Base-by-base conservation (phyloP, 371 early-diverging fungal genomes). In the Apophysomyces sp. region DNA sequence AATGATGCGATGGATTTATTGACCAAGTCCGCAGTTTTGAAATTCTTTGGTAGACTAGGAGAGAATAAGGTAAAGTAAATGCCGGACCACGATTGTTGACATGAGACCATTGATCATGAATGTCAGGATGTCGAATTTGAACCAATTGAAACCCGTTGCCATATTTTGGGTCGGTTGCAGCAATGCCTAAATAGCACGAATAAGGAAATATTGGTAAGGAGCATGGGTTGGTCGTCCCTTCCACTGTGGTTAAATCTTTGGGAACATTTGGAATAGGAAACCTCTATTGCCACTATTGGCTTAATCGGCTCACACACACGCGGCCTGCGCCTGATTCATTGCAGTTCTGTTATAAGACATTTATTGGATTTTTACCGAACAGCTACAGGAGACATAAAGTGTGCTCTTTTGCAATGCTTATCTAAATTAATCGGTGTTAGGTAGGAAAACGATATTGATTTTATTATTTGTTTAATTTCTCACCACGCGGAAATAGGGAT, bases 31-130 rank as follows among this genome's bases (percentile, higher is more conserved):
- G 66, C 75, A 13, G 67, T 67, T 16, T 36, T 83, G 51, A 77
- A 80, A 40, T 75, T 83, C 57, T 69, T 81, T 65, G 82, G 78
- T 16, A 63, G 60, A 53, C 60, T 81, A 39, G 72, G 71, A 21
- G 69, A 69, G 44, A 73, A 69, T 18, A 55, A 65, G 60, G 63
- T 63, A 57, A 49, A 52, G 24, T 16, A 41, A 27, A 55, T n/a
- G 49, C 2, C 9, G 30, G 39, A 58, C 13, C 13, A 49, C 8
- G 31, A 16, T 16, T n/a, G 39, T 9, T 15, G 59, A 36, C 8
- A 29, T 40, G 32, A 26, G 28, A 57, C 29, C 15, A 24, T 28
- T 63, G 29, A 30, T 61, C 27, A 15, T 30, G 26, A 31, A 30
- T 8, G 15, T n/a, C 52, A 80, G 80, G 60, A 60, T 40, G 58